Evolutionary conservation across 208 protist genomes (phyloP), one percentile per base, ranked within the genome.

Genomic region (Acanthamoeba royreba): DNA sequence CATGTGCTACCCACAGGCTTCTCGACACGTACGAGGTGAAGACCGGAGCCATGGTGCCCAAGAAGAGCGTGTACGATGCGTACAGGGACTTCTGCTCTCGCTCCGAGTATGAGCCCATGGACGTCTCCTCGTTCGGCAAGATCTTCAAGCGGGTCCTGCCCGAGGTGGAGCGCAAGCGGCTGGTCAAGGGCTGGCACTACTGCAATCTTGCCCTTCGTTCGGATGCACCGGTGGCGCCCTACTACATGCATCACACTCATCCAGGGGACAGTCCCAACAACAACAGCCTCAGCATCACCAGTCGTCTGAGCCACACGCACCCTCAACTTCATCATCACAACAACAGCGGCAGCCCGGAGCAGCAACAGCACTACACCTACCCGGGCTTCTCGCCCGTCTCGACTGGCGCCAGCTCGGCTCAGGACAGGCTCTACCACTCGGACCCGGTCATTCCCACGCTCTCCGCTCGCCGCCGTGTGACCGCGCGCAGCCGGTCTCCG

Each of bases 131-230:
- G 38, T 81, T 81, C n/a, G 72, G 72, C 42, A 81, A 81, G 17
- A 45, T 81, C n/a, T 81, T 81, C 72, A 81, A 81, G 72, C 72
- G 72, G 40, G 72, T 81, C 19, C 49, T 81, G 15, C 72, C 72
- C 38, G 72, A 81, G 0, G 72, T 81, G 22, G 72, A 81, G 7
- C 72, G 72, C 72, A 81, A 81, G 72, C 33, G 72, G 22, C 40
- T 81, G 9, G 72, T 81, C 40, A 81, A 81, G 40, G 72, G 72
- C 1, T 81, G 72, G 72, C 72, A 81, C 72, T 81, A 81, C 40
- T 43, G 33, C n/a, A 81, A 81, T 42, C 72, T 81, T 42, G 72
- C 40, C 17, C 72, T 42, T 11, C 33, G 42, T 15, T 15, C 49
- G 15, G 13, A 13, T 58, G 49, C 49, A 13, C 13, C 22, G 13